These are phyloP conservation scores for Zoysia japonica DNA, from an alignment of 176 grass and related monocot genomes.

Conservation along the genomic window DNA sequence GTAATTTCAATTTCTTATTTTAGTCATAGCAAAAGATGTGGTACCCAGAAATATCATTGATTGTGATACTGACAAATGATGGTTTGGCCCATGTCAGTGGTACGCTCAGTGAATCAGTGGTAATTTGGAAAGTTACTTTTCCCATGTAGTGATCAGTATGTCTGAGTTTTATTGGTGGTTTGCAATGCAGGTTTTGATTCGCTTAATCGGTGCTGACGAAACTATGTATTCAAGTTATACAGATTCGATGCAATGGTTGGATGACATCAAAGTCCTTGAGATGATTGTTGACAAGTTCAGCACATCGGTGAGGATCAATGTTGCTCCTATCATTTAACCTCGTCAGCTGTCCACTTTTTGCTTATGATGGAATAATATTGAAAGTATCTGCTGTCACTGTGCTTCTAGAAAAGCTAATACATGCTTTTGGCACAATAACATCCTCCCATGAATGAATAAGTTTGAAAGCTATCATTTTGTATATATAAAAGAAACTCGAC, in stretches of 20 bases:
- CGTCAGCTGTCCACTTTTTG: slow-evolving; percentile 10
- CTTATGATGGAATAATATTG: slow-evolving; percentile 3
- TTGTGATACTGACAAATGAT: slow-evolving; percentile 7
- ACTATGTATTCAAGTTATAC: slow-evolving; percentile 71
- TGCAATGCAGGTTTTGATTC: slow-evolving; percentile 73
- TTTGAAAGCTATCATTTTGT: not conserved
- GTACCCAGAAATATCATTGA: not conserved
- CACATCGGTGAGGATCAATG: slow-evolving; percentile 72
- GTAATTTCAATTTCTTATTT: not conserved
- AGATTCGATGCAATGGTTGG: slow-evolving; percentile 92
- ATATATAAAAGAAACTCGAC: not conserved
- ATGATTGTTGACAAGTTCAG: slow-evolving; percentile 97
- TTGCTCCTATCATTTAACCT: slow-evolving; percentile 40
- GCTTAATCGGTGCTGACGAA: slow-evolving; percentile 91
- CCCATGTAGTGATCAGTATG: not conserved
- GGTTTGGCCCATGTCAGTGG: not conserved
- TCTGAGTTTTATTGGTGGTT: slow-evolving; percentile 26
- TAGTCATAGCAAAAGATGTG: not conserved
- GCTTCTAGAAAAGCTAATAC: not conserved
- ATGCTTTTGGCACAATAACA: slow-evolving; percentile 8
- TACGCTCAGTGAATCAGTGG: not conserved
- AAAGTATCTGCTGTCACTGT: not conserved
- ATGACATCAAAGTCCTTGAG: slow-evolving; percentile 90
- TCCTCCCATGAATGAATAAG: not conserved
- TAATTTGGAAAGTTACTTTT: not conserved